Evolutionary conservation across 139 green algal genomes (phyloP).

Genomic region (Gonium pectorale): DNA sequence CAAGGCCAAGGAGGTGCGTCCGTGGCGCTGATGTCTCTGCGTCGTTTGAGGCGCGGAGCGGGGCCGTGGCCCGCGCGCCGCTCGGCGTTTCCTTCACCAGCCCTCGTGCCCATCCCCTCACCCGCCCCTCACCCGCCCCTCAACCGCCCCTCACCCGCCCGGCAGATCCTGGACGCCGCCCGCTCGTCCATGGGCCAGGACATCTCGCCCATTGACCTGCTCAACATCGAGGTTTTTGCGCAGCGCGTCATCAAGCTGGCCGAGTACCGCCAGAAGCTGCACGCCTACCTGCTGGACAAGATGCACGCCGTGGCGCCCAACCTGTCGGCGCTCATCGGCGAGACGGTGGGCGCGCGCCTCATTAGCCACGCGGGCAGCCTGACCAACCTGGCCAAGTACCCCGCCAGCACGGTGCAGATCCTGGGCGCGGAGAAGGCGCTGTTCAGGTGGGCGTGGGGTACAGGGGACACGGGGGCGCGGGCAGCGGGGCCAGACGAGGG

Average conservation of each 20-base stretch:
- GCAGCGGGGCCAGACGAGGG: no score
- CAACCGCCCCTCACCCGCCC: not conserved
- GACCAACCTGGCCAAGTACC: constrained; percentile 98
- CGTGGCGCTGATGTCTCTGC: no score
- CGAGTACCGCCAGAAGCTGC: constrained; percentile 76
- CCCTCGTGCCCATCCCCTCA: not conserved
- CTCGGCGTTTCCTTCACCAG: no score
- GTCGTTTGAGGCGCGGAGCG: no score
- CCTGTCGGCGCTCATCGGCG: constrained; percentile 95
- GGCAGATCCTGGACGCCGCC: constrained; percentile 79
- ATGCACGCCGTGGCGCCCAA: constrained; percentile 97
- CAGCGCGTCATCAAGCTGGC: constrained; percentile 91
- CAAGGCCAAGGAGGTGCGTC: constrained; percentile 78
- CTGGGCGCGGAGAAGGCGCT: constrained; percentile 99
- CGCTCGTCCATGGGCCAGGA: constrained; percentile 93
- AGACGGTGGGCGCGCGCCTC: constrained; percentile 96
- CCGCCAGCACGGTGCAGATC: constrained; percentile 98
- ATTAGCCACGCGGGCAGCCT: constrained; percentile 95
- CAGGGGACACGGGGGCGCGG: no score
- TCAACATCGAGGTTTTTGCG: constrained; percentile 98
- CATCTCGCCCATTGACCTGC: constrained; percentile 96
- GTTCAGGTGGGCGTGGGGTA: constrained; percentile 81
- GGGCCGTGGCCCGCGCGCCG: no score
- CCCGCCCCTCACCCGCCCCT: not conserved
- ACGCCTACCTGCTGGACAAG: constrained; percentile 86